Base-by-base conservation (phyloP, 768 basidiomycete species). In the Butyriboletus loyo region DNA sequence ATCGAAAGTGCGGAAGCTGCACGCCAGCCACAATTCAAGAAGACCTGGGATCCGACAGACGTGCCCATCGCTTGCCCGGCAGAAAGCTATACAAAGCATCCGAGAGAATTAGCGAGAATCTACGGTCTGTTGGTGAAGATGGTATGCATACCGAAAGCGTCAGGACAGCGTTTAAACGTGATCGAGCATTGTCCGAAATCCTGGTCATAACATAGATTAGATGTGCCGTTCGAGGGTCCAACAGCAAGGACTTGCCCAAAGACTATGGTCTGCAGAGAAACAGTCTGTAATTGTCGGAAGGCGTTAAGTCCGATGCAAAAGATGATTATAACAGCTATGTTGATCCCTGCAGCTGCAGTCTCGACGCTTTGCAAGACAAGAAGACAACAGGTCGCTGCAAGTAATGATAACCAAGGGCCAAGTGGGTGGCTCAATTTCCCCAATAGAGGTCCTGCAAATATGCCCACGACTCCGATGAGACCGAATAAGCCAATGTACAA, bases 401-500 rank as follows among this genome's bases (percentile, higher is more conserved):
- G 49, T 42, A 73, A 67, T 5, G 73, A 72, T 10, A 68, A 49
- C 77, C 78, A 80, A 7, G 75, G 71, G 0, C 74, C 72, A 25
- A 76, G 22, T 10, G 48, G 62, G 50, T 65, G 60, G 5, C 57
- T 59, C 7, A 66, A 30, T 11, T 47, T 49, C 13, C 65, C 67
- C 0, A 63, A 60, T 22, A 62, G 19, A 5, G 64, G 61, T 0
- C 65, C 66, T 7, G 31, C 53, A 13, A 59, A 35, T 22, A 75
- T 67, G 24, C 72, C 78, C 22, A 46, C 56, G 39, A 75, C 64
- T 14, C 79, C 79, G 9, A 79, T 49, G 6, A 80, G 70, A 22
- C 77, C 78, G 55, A 79, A 77, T n/a, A 80, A 61, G 31, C 79
- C 79, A 46, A 77, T 78, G 19, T 68, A 65, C 32, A 62, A 55